Percentiles rank a stretch among this genome's conserved stretches.
Conservation (phyloP, 331 rosid species). For the Quercus lobata region DNA sequence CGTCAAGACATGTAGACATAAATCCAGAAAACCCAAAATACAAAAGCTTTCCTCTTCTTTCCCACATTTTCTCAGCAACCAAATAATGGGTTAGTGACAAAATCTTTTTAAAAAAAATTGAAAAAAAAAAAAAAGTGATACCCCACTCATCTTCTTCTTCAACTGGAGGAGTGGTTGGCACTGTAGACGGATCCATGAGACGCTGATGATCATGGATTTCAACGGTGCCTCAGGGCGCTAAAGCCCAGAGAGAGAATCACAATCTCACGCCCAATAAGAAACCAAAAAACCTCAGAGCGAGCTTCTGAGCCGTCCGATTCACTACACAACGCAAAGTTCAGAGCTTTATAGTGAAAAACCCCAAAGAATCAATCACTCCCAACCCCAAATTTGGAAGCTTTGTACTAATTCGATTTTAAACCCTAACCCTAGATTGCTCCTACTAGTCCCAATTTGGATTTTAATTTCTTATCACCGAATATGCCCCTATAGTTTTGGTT, state of each 20-base stretch:
- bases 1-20: neutral
- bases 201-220: slow-evolving; percentile 83
- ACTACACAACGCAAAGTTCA: neutral
- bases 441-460: neutral
- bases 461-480: neutral
- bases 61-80: slow-evolving; percentile 6
- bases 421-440: slow-evolving; percentile 22
- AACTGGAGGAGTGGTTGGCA: slow-evolving; percentile 42
- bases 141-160: slow-evolving; percentile 96
- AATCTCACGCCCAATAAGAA: slow-evolving; percentile 10
- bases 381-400: neutral
- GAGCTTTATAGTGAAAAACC: neutral
- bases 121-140: slow-evolving; percentile 12
- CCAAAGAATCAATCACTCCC: neutral
- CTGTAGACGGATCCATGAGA: slow-evolving; percentile 73
- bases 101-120: neutral
- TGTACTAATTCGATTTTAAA: neutral
- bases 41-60: neutral
- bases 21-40: neutral
- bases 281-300: neutral
- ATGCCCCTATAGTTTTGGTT: neutral
- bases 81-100: neutral
- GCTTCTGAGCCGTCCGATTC: neutral
- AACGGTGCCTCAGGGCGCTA: slow-evolving; percentile 49
- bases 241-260: slow-evolving; percentile 49